Base-by-base conservation (phyloP, 306 rosid genomes). In the Vigna unguiculata region DNA sequence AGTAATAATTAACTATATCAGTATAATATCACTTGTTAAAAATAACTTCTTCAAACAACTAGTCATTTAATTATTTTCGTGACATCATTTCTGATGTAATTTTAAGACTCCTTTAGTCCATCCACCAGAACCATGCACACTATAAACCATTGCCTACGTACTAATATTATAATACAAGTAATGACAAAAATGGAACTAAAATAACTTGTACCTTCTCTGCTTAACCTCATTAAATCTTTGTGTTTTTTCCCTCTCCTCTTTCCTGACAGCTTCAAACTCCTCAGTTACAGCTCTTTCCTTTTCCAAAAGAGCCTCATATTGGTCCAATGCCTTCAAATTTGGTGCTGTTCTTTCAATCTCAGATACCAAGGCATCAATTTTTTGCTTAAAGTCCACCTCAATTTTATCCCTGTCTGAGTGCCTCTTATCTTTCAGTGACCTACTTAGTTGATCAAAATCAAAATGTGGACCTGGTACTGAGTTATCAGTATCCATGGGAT, bases 291-390 rank as follows among this genome's bases (percentile, higher is more conserved):
- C 87, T 86, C 88, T 91, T 88, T 92, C 99, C 89, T 89, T 96
- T 82, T 89, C 93, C 61, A 87, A 86, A 69, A 96, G 83, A 79
- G 92, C 92, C 69, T 96, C 99, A 75, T 96, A 96, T 73, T 96
- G 99, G 75, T 92, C 99, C 79, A 96, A 82, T 75, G 99, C 98
- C 88, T 93, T 96, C 91, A 96, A 82, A 88, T 96, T 96, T 36
- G 99, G 99, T 24, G 99, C 97, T 2, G 99, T 96, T 89, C 89
- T 91, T 59, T 96, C 98, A 19, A 92, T 96, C 72, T 96, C 99
- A 60, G 97, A 84, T 75, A 83, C 59, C 75, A 92, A 59, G 76
- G 91, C 79, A 78, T 89, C 97, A 81, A 86, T 86, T 78, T 92
- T 90, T 74, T 87, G 93, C 90, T 83, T 96, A 58, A 92, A 96